phyloP scores from a whole-genome alignment of 2,329 filamentous ascomycete species.

The Alternaria angustiovoidea region DNA sequence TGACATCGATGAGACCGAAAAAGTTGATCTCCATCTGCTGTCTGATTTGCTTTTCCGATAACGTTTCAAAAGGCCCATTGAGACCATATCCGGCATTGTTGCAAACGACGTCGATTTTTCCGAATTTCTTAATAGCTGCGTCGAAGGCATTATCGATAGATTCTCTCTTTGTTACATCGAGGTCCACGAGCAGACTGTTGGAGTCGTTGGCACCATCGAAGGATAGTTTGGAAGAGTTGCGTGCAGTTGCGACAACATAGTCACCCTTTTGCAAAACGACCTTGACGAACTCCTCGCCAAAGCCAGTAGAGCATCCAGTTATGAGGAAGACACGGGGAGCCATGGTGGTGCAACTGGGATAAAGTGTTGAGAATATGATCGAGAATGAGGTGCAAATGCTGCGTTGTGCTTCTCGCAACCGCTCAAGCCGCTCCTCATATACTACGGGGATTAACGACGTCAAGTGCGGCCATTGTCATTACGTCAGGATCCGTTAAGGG shows the following conservation, averaged over 20 bases:
- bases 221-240: constrained; percentile 54
- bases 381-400: background rate
- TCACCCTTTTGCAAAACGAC: constrained; percentile 54
- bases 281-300: constrained; percentile 56
- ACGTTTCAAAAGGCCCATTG: constrained; percentile 61
- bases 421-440: background rate
- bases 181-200: constrained; percentile 59
- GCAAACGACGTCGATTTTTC: constrained; percentile 66
- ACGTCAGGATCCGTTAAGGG: background rate
- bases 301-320: constrained; percentile 58
- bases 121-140: constrained; percentile 58
- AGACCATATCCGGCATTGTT: constrained; percentile 70
- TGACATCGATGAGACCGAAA: constrained; percentile 65
- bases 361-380: background rate
- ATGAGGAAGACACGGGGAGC: constrained; percentile 58
- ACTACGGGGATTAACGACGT: background rate
- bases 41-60: constrained; percentile 58
- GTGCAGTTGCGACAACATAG: constrained; percentile 57
- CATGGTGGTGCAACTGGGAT: constrained; percentile 34
- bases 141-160: constrained; percentile 59
- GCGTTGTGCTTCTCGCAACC: background rate
- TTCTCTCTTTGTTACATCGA: constrained; percentile 61
- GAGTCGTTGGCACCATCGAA: constrained; percentile 52
- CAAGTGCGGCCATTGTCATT: constrained; percentile 1
- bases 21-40: constrained; percentile 68